Evolutionary conservation across 352 stramenopile genomes (phyloP), one percentile per base, ranked within the genome.

Genomic region (Aphanomyces invadans): DNA sequence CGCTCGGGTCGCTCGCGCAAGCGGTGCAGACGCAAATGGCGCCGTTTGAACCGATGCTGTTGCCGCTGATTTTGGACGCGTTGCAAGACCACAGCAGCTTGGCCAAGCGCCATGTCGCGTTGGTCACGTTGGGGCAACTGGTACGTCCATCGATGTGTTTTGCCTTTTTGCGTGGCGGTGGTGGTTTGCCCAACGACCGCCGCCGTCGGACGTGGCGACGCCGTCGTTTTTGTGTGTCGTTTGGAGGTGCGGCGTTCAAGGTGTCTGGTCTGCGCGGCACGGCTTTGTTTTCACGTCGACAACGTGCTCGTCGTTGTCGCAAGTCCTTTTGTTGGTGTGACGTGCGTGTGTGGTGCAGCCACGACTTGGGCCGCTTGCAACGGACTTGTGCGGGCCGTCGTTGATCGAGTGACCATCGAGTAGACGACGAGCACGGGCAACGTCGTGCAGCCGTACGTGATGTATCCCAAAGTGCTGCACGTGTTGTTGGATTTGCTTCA

Each of bases 71-170:
- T 63, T 86, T 99, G 46, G 79, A 97, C 62, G 98, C 92, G 45
- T 80, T 99, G 44, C 89, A 98, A 72, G 97, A 99, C 61, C 94
- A 98, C 59, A 97, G 92, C 54, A 98, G 90, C 36, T 81, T 93
- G 36, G 92, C 96, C 63, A 98, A 99, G 70, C 84, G 97, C 29
- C 83, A 97, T 70, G 84, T 98, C n/a, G 96, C 95, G 26, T 75
- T 99, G n/a, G 84, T 95, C 69, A 97, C 96, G 0, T 81, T 99
- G 31, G 96, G 95, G 0, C 94, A 98, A 62, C 86, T 99, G 45
- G 90, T 86, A 59, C n/a, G n/a, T n/a, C n/a, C n/a, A n/a, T n/a
- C n/a, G n/a, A n/a, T n/a, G n/a, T n/a, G n/a, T n/a, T n/a, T n/a
- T n/a, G n/a, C n/a, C n/a, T n/a, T n/a, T n/a, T n/a, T n/a, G n/a